Conservation (phyloP, 2,329 filamentous ascomycete species). For the Epichloe hybrida region DNA sequence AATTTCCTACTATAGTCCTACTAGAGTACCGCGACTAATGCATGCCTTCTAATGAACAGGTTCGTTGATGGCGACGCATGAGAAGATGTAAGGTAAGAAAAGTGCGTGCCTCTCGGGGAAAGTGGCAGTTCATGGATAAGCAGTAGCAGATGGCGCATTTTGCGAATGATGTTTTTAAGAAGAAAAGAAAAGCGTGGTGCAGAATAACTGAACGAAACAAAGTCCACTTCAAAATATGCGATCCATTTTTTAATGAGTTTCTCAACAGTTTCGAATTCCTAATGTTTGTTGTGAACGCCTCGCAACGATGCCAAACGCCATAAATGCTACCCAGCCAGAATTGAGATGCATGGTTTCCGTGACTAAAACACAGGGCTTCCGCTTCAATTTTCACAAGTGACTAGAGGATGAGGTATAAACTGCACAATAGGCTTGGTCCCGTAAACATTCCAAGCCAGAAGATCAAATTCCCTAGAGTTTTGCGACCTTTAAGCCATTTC, state of each 20-base stretch:
- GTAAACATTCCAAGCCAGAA: constrained; percentile 71
- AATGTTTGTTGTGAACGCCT: too few relatives aligned
- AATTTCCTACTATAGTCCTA: not conserved
- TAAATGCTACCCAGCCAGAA: not conserved
- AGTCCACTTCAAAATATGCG: not conserved
- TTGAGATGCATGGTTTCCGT: too few relatives aligned
- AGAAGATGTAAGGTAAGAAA: constrained; percentile 40
- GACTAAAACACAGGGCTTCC: not conserved
- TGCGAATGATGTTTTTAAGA: not conserved
- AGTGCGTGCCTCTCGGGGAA: not conserved
- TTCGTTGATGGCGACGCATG: constrained; percentile 44
- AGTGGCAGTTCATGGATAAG: not conserved
- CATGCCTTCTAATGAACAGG: constrained; percentile 17
- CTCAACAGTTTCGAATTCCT: not conserved
- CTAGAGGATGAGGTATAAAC: constrained; percentile 44
- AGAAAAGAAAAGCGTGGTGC: constrained; percentile 3
- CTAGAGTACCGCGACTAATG: constrained; percentile 5
- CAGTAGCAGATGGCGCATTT: not conserved
- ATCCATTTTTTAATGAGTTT: not conserved
- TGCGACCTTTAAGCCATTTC: constrained; percentile 46
- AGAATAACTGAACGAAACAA: not conserved
- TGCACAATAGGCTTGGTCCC: constrained; percentile 54
- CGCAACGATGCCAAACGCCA: not conserved
- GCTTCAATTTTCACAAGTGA: not conserved
- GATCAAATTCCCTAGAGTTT: constrained; percentile 55